Conservation (phyloP, 129 eudicot genomes). For the Flaveria linearis region DNA sequence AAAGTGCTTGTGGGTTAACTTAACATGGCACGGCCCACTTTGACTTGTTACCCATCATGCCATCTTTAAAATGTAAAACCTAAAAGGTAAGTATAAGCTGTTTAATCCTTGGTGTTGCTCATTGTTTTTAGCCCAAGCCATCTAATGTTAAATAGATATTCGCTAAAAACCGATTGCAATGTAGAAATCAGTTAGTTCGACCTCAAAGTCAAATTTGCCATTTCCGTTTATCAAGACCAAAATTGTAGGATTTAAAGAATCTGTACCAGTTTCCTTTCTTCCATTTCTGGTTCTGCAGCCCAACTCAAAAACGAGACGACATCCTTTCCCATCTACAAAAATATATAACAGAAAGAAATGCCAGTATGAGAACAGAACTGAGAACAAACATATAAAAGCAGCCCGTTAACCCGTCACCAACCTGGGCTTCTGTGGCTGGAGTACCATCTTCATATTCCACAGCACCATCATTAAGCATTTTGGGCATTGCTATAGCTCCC, state of each 20-base stretch:
- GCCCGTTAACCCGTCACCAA: constrained; percentile 20
- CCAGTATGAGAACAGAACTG: neutral
- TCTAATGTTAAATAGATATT: neutral
- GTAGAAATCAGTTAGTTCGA: constrained; percentile 7
- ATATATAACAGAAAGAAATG: neutral
- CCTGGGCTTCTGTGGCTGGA: constrained; percentile 99
- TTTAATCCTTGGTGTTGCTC: neutral
- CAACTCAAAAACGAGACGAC: constrained; percentile 76
- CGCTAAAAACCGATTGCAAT: neutral
- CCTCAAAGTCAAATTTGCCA: neutral
- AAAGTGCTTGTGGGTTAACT: neutral
- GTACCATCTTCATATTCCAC: constrained; percentile 97
- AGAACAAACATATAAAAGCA: neutral
- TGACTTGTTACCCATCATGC: constrained; percentile 5
- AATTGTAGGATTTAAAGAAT: constrained; percentile 16
- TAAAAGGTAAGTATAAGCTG: neutral
- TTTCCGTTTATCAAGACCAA: neutral
- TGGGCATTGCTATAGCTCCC: constrained; percentile 98
- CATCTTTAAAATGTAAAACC: neutral
- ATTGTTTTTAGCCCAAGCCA: neutral
- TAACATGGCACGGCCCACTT: neutral
- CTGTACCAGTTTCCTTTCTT: constrained; percentile 88
- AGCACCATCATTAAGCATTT: constrained; percentile 97
- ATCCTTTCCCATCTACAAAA: constrained; percentile 92
- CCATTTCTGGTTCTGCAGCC: constrained; percentile 99